Evolutionary conservation across 129 eudicot species (phyloP).

Genomic region (Arctium lappa): DNA sequence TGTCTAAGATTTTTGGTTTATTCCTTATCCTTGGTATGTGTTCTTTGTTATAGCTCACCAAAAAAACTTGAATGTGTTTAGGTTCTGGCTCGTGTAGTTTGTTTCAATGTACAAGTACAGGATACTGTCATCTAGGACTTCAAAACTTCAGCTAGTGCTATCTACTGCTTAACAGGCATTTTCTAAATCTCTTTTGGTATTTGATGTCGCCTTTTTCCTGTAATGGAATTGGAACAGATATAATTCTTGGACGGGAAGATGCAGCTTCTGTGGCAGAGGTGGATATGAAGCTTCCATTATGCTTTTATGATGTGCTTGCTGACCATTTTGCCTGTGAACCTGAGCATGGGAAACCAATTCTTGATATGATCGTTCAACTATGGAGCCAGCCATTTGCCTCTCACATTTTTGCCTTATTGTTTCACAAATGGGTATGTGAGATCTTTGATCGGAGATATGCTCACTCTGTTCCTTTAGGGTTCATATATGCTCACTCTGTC

Average conservation of each 20-base stretch:
- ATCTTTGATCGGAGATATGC: not conserved
- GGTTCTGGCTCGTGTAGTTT: not conserved
- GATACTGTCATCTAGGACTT: not conserved
- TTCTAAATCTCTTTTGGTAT: conserved; percentile 1
- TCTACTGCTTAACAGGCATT: not conserved
- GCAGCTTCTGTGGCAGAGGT: conserved; percentile 37
- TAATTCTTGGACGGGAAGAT: conserved; percentile 61
- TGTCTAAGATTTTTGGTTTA: no score
- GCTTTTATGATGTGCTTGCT: conserved; percentile 84
- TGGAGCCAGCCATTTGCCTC: conserved; percentile 91
- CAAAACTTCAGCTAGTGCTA: not conserved
- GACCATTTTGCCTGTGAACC: conserved; percentile 75
- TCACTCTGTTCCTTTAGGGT: not conserved
- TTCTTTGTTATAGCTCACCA: no score
- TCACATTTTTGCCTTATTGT: conserved; percentile 64
- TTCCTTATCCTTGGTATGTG: no score
- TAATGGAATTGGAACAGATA: conserved; percentile 50
- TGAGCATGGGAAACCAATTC: conserved; percentile 58
- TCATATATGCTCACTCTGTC: not conserved
- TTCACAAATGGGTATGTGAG: conserved; percentile 79
- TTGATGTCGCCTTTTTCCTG: conserved; percentile 12
- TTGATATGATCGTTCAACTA: conserved; percentile 71
- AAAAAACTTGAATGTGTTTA: not conserved
- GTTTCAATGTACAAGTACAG: not conserved
- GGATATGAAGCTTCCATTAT: conserved; percentile 39